Conservation (phyloP, 2,329 filamentous ascomycete genomes). For the Pleomassaria siparia region DNA sequence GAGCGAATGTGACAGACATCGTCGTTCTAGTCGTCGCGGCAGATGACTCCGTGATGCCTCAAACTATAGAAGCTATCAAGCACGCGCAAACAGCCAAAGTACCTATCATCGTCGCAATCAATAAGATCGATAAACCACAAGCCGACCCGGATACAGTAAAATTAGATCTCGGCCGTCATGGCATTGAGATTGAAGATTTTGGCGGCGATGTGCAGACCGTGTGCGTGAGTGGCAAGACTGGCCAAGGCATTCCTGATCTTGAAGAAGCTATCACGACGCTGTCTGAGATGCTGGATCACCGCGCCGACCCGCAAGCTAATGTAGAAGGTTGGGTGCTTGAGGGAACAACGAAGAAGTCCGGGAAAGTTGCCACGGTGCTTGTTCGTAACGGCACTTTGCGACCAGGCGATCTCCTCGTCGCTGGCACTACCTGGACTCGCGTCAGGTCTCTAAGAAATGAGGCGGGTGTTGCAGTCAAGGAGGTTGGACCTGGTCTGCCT, state of each 20-base stretch:
- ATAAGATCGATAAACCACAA: slow-evolving; percentile 90
- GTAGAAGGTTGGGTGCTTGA: slow-evolving; percentile 95
- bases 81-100: slow-evolving; percentile 86
- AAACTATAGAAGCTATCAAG: slow-evolving; percentile 94
- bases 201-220: slow-evolving; percentile 94
- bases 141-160: slow-evolving; percentile 83
- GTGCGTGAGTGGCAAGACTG: slow-evolving; percentile 89
- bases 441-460: slow-evolving; percentile 86
- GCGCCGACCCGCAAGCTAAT: slow-evolving; percentile 73
- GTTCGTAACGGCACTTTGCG: slow-evolving; percentile 84
- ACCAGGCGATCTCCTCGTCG: slow-evolving; percentile 79
- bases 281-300: slow-evolving; percentile 86
- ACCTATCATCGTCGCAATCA: slow-evolving; percentile 96
- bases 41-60: slow-evolving; percentile 96
- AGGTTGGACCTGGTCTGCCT: slow-evolving; percentile 83
- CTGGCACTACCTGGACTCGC: slow-evolving; percentile 83
- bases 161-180: slow-evolving; percentile 77
- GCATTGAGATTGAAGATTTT: slow-evolving; percentile 90
- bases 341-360: slow-evolving; percentile 80
- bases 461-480: slow-evolving; percentile 68
- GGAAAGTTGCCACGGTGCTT: slow-evolving; percentile 84
- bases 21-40: slow-evolving; percentile 94
- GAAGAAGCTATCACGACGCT: slow-evolving; percentile 88
- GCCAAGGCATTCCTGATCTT: slow-evolving; percentile 84
- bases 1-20: slow-evolving; percentile 94